Evolutionary conservation across 352 stramenopile genomes (phyloP).

Genomic region (Pythium rhizo-oryzae): DNA sequence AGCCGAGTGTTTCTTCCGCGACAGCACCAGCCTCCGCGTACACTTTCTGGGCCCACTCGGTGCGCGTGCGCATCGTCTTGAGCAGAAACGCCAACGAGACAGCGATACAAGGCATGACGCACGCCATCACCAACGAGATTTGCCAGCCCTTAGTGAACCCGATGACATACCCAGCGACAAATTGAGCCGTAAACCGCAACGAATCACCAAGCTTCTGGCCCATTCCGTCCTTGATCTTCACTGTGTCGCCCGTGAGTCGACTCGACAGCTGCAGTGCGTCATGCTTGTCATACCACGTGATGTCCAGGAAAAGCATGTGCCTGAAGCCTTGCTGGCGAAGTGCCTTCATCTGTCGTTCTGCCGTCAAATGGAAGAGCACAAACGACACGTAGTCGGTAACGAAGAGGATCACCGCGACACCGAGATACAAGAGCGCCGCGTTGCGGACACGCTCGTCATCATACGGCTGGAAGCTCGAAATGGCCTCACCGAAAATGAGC

Average conservation of each 20-base stretch:
- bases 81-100: slow-evolving; percentile 35
- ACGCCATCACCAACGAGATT: slow-evolving; percentile 39
- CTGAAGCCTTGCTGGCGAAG: slow-evolving; percentile 21
- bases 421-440: slow-evolving; percentile 23
- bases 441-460: slow-evolving; percentile 24
- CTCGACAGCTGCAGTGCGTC: slow-evolving; percentile 30
- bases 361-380: slow-evolving; percentile 33
- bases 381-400: slow-evolving; percentile 36
- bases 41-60: slow-evolving; percentile 29
- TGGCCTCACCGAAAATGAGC: slow-evolving; percentile 41
- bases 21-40: slow-evolving; percentile 41
- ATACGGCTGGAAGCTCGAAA: slow-evolving; percentile 34
- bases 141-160: slow-evolving; percentile 43
- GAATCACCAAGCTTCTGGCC: slow-evolving; percentile 41
- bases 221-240: slow-evolving; percentile 43
- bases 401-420: slow-evolving; percentile 31
- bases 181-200: slow-evolving; percentile 34
- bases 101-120: slow-evolving; percentile 39
- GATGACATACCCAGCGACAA: slow-evolving; percentile 37
- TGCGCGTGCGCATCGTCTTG: slow-evolving; percentile 29
- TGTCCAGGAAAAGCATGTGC: slow-evolving; percentile 31
- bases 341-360: slow-evolving; percentile 33
- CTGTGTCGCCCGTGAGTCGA: slow-evolving; percentile 26
- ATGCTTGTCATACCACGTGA: slow-evolving; percentile 32
- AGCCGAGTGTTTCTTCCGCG: slow-evolving; percentile 40